Percentiles rank a stretch among this genome's conserved stretches.
Conservation (phyloP, 495 filamentous ascomycete genomes). For the Aspergillus leporis region DNA sequence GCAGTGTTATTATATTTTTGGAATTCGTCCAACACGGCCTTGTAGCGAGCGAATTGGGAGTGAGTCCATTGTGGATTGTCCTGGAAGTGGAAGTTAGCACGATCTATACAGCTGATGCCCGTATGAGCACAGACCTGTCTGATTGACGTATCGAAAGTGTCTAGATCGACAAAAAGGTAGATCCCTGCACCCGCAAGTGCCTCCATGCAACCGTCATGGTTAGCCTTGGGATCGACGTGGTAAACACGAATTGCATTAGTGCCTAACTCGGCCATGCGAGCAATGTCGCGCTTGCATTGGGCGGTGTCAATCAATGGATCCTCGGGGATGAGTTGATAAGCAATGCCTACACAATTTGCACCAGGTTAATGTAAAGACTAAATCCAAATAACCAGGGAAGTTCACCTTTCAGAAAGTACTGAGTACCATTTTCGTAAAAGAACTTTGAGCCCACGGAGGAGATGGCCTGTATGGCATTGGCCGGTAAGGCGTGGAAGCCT, state of each 20-base stretch:
- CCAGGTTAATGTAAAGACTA: slow-evolving; percentile 11
- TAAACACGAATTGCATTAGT: slow-evolving; percentile 88
- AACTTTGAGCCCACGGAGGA: slow-evolving; percentile 78
- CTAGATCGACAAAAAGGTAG: slow-evolving; percentile 80
- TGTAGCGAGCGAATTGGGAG: slow-evolving; percentile 64
- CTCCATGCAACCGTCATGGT: slow-evolving; percentile 76
- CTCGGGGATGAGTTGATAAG: slow-evolving; percentile 64
- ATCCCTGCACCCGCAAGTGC: slow-evolving; percentile 72
- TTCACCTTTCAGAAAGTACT: slow-evolving; percentile 81
- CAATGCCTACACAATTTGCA: slow-evolving; percentile 55
- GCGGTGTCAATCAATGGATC: slow-evolving; percentile 74
- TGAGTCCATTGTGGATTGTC: slow-evolving; percentile 63
- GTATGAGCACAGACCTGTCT: slow-evolving; percentile 54
- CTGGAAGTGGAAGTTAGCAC: slow-evolving; percentile 18
- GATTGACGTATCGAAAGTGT: slow-evolving; percentile 80
- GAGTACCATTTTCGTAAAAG: slow-evolving; percentile 72
- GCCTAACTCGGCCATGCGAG: slow-evolving; percentile 76
- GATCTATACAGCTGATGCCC: background rate
- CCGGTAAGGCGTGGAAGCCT: slow-evolving; percentile 27
- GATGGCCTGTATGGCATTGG: slow-evolving; percentile 55
- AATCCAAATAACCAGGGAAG: background rate
- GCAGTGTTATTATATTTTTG: slow-evolving; percentile 75
- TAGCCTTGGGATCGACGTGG: slow-evolving; percentile 69
- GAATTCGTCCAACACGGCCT: slow-evolving; percentile 76
- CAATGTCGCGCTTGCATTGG: slow-evolving; percentile 78